phyloP scores from a whole-genome alignment of 2,329 filamentous ascomycete species.

The Ceratocystis albifundus region DNA sequence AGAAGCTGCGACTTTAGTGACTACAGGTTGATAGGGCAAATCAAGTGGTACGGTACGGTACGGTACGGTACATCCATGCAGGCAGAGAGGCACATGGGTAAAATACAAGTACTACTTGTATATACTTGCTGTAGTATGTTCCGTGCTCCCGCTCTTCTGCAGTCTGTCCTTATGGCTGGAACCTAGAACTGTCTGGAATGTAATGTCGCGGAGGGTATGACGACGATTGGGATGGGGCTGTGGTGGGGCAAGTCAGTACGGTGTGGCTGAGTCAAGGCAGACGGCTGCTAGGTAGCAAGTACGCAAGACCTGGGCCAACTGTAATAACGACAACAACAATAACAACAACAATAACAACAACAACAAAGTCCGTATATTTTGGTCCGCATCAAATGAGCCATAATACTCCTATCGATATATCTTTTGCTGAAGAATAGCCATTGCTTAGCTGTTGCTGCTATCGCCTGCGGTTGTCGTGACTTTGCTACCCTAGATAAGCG shows the following conservation, averaged over 20 bases:
- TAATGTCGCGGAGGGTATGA: conserved; percentile 14
- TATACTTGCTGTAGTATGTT: not conserved
- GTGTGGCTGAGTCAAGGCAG: conserved; percentile 4
- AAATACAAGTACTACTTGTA: not conserved
- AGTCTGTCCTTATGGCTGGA: too few relatives aligned
- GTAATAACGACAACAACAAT: too few relatives aligned
- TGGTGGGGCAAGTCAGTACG: conserved; percentile 15
- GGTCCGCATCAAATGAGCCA: too few relatives aligned
- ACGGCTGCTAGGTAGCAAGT: conserved; percentile 2
- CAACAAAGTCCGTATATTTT: too few relatives aligned
- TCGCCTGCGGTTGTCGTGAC: too few relatives aligned
- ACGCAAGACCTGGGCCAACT: not conserved
- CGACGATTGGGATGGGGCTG: conserved; percentile 16
- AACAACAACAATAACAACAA: too few relatives aligned
- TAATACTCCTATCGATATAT: too few relatives aligned
- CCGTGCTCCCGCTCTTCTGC: too few relatives aligned
- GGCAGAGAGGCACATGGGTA: not conserved
- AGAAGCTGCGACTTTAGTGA: conserved; percentile 4
- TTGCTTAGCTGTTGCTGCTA: too few relatives aligned
- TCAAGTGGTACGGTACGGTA: too few relatives aligned
- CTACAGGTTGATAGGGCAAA: not conserved
- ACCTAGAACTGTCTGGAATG: not conserved
- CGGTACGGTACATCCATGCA: not conserved
- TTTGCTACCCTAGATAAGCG: too few relatives aligned
- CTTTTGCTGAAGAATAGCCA: too few relatives aligned